A percentile compares a stretch with the other conserved stretches of the same genome.
phyloP scores from a whole-genome alignment of 371 early-diverging fungal genomes.

The Rhizopus stolonifer region DNA sequence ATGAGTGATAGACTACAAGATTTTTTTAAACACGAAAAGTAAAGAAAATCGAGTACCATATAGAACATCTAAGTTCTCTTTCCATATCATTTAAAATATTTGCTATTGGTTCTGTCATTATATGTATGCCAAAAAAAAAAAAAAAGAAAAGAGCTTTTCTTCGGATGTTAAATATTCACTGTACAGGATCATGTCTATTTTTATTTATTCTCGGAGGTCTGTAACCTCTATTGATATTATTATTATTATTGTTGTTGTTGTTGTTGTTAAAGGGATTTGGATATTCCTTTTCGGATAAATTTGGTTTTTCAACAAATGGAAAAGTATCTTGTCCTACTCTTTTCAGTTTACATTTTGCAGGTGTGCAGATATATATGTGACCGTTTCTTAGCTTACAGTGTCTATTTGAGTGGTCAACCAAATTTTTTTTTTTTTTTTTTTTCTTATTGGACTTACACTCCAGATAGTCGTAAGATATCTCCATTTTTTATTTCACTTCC shows the following conservation, averaged over 20 bases:
- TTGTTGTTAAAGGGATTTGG: neutral
- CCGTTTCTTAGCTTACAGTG: slow-evolving; percentile 27
- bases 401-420: slow-evolving; percentile 3
- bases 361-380: slow-evolving; percentile 16
- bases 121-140: neutral
- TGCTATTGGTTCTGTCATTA: neutral
- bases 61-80: neutral
- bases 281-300: slow-evolving; percentile 31
- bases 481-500: slow-evolving; percentile 49
- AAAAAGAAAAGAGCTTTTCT: neutral
- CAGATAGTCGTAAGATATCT: slow-evolving; percentile 55
- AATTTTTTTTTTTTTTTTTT: neutral
- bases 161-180: too few species aligned
- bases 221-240: neutral
- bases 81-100: neutral
- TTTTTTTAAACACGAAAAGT: neutral
- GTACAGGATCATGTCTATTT: slow-evolving; percentile 8
- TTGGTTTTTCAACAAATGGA: slow-evolving; percentile 36
- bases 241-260: slow-evolving; percentile 4
- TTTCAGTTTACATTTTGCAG: slow-evolving; percentile 20
- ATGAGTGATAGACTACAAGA: slow-evolving; percentile 1
- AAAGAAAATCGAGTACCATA: neutral
- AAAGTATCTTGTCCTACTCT: slow-evolving; percentile 43
- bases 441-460: slow-evolving; percentile 44
- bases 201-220: slow-evolving; percentile 4